Conservation (phyloP, 768 basidiomycete genomes). For the Xanthoconium stramineum region DNA sequence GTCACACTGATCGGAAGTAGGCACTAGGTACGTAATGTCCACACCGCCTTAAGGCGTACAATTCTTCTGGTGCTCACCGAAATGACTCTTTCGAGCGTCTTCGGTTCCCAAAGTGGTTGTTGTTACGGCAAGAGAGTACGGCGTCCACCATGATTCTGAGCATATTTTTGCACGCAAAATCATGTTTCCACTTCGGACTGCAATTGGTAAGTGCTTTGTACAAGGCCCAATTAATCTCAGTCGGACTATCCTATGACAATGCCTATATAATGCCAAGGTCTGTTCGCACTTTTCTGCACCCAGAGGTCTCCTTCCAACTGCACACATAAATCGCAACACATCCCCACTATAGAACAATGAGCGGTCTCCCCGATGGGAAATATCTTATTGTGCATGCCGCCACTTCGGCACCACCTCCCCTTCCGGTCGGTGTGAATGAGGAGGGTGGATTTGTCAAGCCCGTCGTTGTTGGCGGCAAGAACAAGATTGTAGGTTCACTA, state of each 20-base stretch:
- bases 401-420: not conserved
- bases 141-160: no score
- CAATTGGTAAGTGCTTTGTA: no score
- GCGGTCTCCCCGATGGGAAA: accelerated
- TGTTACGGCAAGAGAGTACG: no score
- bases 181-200: no score
- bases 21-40: no score
- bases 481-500: not conserved
- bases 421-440: not conserved
- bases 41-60: no score
- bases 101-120: no score
- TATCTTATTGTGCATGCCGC: not conserved
- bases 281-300: not conserved
- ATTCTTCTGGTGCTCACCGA: no score
- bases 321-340: not conserved
- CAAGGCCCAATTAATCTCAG: not conserved
- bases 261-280: not conserved
- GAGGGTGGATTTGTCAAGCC: not conserved
- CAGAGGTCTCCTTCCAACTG: not conserved
- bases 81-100: no score
- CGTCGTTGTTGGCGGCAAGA: not conserved
- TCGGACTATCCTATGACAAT: not conserved
- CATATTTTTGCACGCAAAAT: no score
- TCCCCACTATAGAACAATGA: not conserved
- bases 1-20: no score